A percentile compares a stretch with the other conserved stretches of the same genome.
Evolutionary conservation across 345 rosid species (phyloP).

Genomic region (Eucalyptus dawsonii): DNA sequence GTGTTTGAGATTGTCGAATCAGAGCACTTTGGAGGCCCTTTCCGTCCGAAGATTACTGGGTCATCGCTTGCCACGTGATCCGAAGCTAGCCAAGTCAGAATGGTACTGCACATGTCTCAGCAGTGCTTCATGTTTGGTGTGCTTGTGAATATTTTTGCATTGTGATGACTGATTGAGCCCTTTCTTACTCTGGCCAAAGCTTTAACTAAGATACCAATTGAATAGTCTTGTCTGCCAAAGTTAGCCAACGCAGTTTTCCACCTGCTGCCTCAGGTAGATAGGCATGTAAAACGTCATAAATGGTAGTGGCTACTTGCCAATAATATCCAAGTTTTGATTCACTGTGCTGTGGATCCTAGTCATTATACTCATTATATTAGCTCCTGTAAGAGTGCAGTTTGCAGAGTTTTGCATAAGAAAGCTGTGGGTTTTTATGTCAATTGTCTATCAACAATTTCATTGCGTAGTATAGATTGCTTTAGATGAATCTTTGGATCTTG

Average conservation of each 20-base stretch:
- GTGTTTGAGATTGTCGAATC: slow-evolving; percentile 81
- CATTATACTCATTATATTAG: background rate
- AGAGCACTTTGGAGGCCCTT: slow-evolving; percentile 84
- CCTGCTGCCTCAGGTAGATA: background rate
- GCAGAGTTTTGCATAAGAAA: background rate
- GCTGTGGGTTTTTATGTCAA: background rate
- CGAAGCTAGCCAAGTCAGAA: slow-evolving; percentile 60
- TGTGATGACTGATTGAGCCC: background rate
- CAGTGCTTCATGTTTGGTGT: background rate
- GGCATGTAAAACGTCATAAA: background rate
- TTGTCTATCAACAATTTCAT: background rate
- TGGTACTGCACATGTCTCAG: slow-evolving; percentile 29
- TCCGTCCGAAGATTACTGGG: slow-evolving; percentile 87
- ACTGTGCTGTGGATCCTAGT: background rate
- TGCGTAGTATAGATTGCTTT: background rate
- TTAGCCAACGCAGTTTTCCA: background rate
- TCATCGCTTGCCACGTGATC: slow-evolving; percentile 65
- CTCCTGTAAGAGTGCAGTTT: background rate
- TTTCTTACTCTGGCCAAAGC: background rate
- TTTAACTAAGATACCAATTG: background rate
- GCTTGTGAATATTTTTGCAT: background rate
- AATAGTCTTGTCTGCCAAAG: background rate
- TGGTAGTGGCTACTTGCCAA: background rate
- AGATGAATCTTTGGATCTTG: background rate
- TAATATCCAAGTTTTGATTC: background rate